These are phyloP conservation scores for Cerioporus squamosus DNA, from an alignment of 1,284 basidiomycete genomes.

Conservation along the genomic window DNA sequence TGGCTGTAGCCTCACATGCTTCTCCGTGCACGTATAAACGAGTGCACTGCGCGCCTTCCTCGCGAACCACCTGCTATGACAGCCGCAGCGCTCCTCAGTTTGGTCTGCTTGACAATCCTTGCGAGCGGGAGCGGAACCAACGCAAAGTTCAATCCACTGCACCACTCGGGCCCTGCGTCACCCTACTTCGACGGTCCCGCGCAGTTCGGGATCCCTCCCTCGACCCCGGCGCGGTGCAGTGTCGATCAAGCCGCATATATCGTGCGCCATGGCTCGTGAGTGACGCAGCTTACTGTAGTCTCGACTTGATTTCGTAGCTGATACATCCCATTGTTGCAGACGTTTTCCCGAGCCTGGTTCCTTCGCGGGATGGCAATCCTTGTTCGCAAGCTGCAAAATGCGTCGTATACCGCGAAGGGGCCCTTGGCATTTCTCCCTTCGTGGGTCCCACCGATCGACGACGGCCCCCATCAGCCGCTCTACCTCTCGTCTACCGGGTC, in stretches of 20 bases:
- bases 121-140: background rate
- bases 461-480: conserved; percentile 41
- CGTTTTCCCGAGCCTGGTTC: conserved; percentile 47
- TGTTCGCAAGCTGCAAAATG: conserved; percentile 47
- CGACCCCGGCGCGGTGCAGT: conserved; percentile 40
- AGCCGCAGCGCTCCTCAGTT: background rate
- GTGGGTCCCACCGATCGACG: conserved; percentile 46
- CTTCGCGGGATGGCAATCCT: conserved; percentile 41
- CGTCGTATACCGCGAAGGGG: conserved; percentile 42
- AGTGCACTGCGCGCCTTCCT: too few species aligned
- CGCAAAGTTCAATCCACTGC: conserved; percentile 40
- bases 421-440: conserved; percentile 45
- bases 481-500: conserved; percentile 45
- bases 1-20: too few species aligned
- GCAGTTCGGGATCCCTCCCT: conserved; percentile 35
- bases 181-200: conserved; percentile 49
- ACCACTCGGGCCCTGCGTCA: conserved; percentile 46
- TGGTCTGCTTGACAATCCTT: background rate
- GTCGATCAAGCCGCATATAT: conserved; percentile 51
- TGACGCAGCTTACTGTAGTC: background rate
- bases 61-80: too few species aligned
- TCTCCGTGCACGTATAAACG: too few species aligned
- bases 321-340: conserved; percentile 20
- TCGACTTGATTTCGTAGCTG: too few species aligned
- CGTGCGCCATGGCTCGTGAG: conserved; percentile 46